These are phyloP conservation scores for Talaromyces verruculosus DNA, from an alignment of 2,329 filamentous ascomycete species.

Conservation along the genomic window DNA sequence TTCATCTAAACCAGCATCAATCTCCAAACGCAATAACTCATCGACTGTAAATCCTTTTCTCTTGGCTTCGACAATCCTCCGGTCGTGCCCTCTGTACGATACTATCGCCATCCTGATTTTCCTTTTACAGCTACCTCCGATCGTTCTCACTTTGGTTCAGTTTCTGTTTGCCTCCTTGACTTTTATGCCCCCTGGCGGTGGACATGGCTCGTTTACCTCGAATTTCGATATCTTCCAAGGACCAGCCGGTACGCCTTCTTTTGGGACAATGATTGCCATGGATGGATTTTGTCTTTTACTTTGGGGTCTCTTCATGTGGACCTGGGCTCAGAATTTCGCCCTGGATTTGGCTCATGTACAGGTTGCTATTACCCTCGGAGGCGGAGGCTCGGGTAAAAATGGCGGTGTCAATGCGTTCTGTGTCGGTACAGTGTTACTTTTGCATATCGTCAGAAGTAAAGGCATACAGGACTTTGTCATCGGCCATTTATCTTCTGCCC, in stretches of 20 bases:
- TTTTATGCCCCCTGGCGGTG: conserved; percentile 80
- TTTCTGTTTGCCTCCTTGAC: conserved; percentile 90
- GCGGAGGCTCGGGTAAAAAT: conserved; percentile 60
- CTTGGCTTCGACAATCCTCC: conserved; percentile 80
- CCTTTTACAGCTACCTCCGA: conserved; percentile 85
- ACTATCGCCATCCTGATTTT: conserved; percentile 96
- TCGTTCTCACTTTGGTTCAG: conserved; percentile 84
- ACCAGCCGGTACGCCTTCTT: conserved; percentile 78
- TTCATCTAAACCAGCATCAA: conserved; percentile 33
- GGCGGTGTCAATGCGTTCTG: conserved; percentile 48
- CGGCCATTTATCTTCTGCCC: conserved; percentile 45
- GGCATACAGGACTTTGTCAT: conserved; percentile 53
- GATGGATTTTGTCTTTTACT: conserved; percentile 79
- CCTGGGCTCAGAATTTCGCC: conserved; percentile 80
- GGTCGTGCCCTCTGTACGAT: conserved; percentile 86
- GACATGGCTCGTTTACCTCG: conserved; percentile 68
- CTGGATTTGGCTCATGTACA: conserved; percentile 90
- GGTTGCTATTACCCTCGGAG: conserved; percentile 85
- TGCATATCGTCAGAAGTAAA: conserved; percentile 49
- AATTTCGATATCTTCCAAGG: conserved; percentile 90
- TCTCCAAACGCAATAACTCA: conserved; percentile 37
- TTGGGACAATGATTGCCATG: conserved; percentile 80
- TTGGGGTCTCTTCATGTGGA: conserved; percentile 80
- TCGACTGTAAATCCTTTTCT: conserved; percentile 70
- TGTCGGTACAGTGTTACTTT: conserved; percentile 46